These are phyloP conservation scores for Lipomyces orientalis DNA, from an alignment of 805 yeast species.

Conservation along the genomic window DNA sequence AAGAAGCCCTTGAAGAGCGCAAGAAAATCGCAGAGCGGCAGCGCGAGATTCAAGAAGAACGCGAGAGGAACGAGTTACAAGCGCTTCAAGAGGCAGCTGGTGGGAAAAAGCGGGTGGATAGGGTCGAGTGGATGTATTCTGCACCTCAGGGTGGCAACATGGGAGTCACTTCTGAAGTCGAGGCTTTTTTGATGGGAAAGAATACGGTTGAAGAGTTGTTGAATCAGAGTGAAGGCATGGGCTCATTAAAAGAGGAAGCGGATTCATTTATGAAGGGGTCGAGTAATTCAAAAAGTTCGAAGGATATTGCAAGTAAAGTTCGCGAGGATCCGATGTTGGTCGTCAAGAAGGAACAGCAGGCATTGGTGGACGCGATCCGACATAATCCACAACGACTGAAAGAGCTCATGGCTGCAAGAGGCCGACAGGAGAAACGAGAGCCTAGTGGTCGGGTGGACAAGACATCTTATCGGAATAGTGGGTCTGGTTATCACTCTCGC, in stretches of 20 bases:
- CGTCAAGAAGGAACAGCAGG: slow-evolving; percentile 48
- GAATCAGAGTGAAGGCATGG: slow-evolving; percentile 37
- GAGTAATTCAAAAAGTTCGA: slow-evolving; percentile 23
- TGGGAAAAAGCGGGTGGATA: slow-evolving; percentile 50
- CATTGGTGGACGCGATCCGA: slow-evolving; percentile 27
- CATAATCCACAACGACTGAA: slow-evolving; percentile 32
- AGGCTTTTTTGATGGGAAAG: slow-evolving; percentile 61
- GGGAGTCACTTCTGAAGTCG: slow-evolving; percentile 48
- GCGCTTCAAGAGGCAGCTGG: slow-evolving; percentile 52
- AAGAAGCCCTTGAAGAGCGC: slow-evolving; percentile 73
- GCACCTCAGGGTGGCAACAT: slow-evolving; percentile 48
- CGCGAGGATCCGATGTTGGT: slow-evolving; percentile 59
- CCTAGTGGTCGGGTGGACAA: slow-evolving; percentile 4
- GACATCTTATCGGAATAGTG: slow-evolving; percentile 4
- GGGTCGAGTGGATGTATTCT: slow-evolving; percentile 88
- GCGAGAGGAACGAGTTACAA: slow-evolving; percentile 62
- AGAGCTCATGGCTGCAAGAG: slow-evolving; percentile 14
- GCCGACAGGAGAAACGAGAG: neutral
- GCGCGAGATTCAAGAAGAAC: slow-evolving; percentile 65
- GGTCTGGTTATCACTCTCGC: neutral
- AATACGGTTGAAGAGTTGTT: slow-evolving; percentile 53
- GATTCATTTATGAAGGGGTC: slow-evolving; percentile 27
- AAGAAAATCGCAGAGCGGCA: slow-evolving; percentile 66
- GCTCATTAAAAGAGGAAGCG: slow-evolving; percentile 23
- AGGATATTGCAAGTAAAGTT: slow-evolving; percentile 39